A percentile compares a stretch with the other conserved stretches of the same genome.
phyloP scores from a whole-genome alignment of 2,329 filamentous ascomycete species.

The Monosporascus sp. region DNA sequence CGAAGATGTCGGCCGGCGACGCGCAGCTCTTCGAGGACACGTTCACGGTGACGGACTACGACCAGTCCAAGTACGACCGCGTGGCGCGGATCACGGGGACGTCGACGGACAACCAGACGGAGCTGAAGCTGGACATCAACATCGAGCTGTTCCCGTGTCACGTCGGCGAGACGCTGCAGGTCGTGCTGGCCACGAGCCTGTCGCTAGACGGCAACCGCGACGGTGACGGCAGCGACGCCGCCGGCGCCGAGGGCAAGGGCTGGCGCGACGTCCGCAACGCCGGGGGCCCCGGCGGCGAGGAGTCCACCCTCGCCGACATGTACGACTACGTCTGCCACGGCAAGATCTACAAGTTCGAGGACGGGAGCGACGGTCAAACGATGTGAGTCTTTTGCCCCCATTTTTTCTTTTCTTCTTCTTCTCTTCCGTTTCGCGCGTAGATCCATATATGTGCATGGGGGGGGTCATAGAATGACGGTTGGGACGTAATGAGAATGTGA shows the following conservation, averaged over 20 bases:
- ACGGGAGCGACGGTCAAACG: constrained; percentile 70
- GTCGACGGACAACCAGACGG: constrained; percentile 68
- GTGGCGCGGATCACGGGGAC: constrained; percentile 80
- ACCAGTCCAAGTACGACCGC: constrained; percentile 90
- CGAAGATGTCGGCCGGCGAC: constrained; percentile 62
- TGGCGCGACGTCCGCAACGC: constrained; percentile 69
- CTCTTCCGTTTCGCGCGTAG: background rate
- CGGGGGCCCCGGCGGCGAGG: constrained; percentile 63
- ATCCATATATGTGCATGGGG: background rate
- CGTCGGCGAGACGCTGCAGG: constrained; percentile 69
- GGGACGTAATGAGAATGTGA: constrained; percentile 2
- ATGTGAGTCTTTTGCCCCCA: constrained; percentile 63
- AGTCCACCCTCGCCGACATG: constrained; percentile 66
- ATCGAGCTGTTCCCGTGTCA: constrained; percentile 80
- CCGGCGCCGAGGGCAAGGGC: constrained; percentile 49
- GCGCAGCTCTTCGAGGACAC: constrained; percentile 90
- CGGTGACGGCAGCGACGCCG: constrained; percentile 40
- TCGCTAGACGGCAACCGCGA: constrained; percentile 80
- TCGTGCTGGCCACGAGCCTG: constrained; percentile 81
- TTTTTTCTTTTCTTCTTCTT: background rate
- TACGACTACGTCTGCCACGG: constrained; percentile 87
- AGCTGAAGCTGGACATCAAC: constrained; percentile 88
- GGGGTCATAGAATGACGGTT: background rate
- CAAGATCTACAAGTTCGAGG: constrained; percentile 85
- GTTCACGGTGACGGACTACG: constrained; percentile 75